Evolutionary conservation across 345 rosid species (phyloP), one percentile per base, ranked within the genome.

Genomic region (Noccaea bulbosa): DNA sequence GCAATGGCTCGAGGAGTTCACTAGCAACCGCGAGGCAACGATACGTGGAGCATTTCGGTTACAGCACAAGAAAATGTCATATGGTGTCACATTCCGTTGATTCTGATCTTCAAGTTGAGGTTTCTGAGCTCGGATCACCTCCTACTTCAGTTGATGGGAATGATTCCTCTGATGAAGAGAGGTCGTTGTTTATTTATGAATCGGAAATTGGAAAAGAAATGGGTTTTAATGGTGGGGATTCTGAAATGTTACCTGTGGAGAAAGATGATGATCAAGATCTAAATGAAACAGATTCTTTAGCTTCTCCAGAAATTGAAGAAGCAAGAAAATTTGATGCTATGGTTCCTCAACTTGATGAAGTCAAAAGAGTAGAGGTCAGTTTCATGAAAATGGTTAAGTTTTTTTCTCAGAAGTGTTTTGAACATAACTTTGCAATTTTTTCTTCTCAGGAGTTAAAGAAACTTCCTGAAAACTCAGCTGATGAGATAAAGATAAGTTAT

Each of bases 31-130:
- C 82, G 14, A 77, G 77, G 46, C 56, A 80, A 37, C 78, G 77
- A 65, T 20, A 67, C 33, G 83, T 83, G 48, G 82, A 86, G 33
- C 80, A 62, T 47, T 69, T 76, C 5, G 84, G 82, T 71, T 81
- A 65, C 76, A 57, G 48, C 6, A 60, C 72, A 22, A 61, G 50
- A n/a, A 70, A 70, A 27, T 64, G 82, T 75, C 98, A 83, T 78
- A 80, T 82, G 53, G 82, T 85, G 17, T 60, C 84, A 15, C 77
- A 78, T 56, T 94, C 99, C 5, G 75, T 88, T 52, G 98, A 93
- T 47, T 94, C 99, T 44, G 99, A 91, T 70, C 79, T 94, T 84
- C 98, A 91, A 62, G 97, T 94, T 50, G 99, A 91, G 80, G 86
- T 94, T 55, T 94, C 99, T 5, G 99, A 92, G 77, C 51, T 76